A percentile compares a stretch with the other conserved stretches of the same genome.
Evolutionary conservation across 2,329 filamentous ascomycete genomes (phyloP).

Genomic region (Exophiala sideris): DNA sequence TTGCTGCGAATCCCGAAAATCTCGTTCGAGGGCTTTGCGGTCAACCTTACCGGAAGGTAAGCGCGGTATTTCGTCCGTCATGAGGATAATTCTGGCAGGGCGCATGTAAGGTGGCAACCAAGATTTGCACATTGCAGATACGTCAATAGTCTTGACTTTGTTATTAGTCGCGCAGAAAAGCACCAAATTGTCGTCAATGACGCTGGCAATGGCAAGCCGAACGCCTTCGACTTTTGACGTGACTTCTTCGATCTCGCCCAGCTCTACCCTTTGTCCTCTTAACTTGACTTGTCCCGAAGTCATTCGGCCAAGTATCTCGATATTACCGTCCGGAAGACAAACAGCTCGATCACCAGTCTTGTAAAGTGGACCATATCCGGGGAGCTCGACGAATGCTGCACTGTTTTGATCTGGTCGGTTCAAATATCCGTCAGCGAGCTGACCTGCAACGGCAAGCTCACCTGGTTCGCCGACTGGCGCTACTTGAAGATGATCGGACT

Average conservation of each 20-base stretch:
- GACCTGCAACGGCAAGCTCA: constrained; percentile 80
- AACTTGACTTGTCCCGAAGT: constrained; percentile 80
- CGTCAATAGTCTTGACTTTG: constrained; percentile 37
- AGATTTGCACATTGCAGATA: constrained; percentile 60
- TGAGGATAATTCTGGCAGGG: constrained; percentile 64
- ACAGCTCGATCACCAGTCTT: constrained; percentile 80
- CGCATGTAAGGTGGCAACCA: constrained; percentile 86
- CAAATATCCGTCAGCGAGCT: constrained; percentile 76
- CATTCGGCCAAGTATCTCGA: constrained; percentile 83
- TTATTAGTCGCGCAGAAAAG: constrained; percentile 65
- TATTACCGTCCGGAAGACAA: constrained; percentile 61
- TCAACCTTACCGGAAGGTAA: constrained; percentile 83
- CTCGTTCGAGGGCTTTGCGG: constrained; percentile 56
- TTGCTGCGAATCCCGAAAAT: constrained; percentile 19
- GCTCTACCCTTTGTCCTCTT: constrained; percentile 75
- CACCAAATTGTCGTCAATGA: constrained; percentile 67
- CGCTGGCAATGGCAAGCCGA: constrained; percentile 63
- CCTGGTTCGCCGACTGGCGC: constrained; percentile 66
- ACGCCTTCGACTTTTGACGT: constrained; percentile 60
- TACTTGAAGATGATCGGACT: constrained; percentile 48
- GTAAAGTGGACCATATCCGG: constrained; percentile 67
- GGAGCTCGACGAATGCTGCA: constrained; percentile 65
- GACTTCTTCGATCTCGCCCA: constrained; percentile 74
- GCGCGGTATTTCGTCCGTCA: constrained; percentile 65
- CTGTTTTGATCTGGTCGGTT: constrained; percentile 75